A percentile compares a stretch with the other conserved stretches of the same genome.
Evolutionary conservation across 345 rosid species (phyloP).

Genomic region (Durio zibethinus): DNA sequence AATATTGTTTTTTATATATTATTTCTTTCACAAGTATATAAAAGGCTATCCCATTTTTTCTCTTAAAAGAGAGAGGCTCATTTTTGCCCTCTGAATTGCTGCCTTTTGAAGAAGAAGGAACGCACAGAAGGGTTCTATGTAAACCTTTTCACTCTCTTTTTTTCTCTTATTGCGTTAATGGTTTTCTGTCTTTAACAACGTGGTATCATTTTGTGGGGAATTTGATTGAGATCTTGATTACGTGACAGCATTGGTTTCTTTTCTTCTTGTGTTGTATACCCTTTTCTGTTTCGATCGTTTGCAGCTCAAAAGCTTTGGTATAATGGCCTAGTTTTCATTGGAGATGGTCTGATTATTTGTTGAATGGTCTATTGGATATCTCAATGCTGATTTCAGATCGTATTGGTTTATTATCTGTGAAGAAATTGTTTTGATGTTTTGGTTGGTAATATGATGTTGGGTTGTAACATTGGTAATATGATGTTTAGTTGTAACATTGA

Average conservation of each 20-base stretch:
- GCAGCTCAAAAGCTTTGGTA: constrained; percentile 1
- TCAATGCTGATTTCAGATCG: not conserved
- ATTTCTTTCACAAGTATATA: constrained; percentile 9
- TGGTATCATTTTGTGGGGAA: not conserved
- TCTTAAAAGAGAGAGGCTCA: constrained; percentile 12
- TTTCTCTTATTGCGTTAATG: not conserved
- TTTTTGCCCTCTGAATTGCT: constrained; percentile 35
- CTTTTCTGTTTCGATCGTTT: not conserved
- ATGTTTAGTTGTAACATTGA: no score
- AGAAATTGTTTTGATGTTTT: not conserved
- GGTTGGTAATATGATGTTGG: constrained; percentile 1
- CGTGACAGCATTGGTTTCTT: constrained; percentile 4
- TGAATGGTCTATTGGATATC: not conserved
- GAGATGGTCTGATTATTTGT: constrained; percentile 2
- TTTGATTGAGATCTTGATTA: constrained; percentile 6
- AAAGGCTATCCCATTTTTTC: constrained; percentile 6
- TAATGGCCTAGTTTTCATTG: not conserved
- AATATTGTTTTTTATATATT: not conserved
- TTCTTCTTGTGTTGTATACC: not conserved
- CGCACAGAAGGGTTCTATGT: not conserved
- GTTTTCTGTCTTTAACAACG: not conserved
- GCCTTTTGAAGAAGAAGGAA: constrained; percentile 9
- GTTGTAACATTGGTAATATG: not conserved
- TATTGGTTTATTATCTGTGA: not conserved
- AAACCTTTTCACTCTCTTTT: not conserved